These are phyloP conservation scores for Ophiostoma ips DNA, from an alignment of 2,329 filamentous ascomycete species.

Conservation along the genomic window DNA sequence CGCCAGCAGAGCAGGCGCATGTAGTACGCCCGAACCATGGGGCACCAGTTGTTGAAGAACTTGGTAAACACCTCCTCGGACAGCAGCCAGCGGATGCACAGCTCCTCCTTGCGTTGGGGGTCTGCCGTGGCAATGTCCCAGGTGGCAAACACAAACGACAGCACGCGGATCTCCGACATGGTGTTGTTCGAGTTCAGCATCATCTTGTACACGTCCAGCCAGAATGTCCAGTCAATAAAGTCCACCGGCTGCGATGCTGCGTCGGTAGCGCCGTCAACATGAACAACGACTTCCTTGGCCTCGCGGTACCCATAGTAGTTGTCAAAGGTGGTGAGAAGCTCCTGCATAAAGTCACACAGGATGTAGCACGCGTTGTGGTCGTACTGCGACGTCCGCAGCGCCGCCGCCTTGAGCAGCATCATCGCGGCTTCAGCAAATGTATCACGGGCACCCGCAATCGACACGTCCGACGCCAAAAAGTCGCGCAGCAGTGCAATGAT, in stretches of 20 bases:
- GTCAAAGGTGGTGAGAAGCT: conserved; percentile 53
- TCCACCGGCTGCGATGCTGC: conserved; percentile 16
- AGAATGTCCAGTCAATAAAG: conserved; percentile 68
- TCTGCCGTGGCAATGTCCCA: conserved; percentile 62
- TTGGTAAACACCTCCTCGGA: conserved; percentile 61
- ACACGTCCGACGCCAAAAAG: conserved; percentile 45
- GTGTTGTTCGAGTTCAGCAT: conserved; percentile 78
- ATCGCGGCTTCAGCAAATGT: conserved; percentile 68
- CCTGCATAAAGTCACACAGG: conserved; percentile 82
- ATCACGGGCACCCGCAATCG: conserved; percentile 36
- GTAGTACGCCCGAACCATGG: conserved; percentile 87
- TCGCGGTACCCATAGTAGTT: conserved; percentile 27
- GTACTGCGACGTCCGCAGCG: conserved; percentile 63
- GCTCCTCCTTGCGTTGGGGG: conserved; percentile 48
- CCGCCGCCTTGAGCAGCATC: conserved; percentile 56
- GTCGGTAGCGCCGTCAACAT: conserved; percentile 5
- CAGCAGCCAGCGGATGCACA: conserved; percentile 66
- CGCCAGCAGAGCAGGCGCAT: conserved; percentile 87
- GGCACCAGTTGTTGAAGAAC: conserved; percentile 88
- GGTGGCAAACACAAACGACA: conserved; percentile 65
- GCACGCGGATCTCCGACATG: conserved; percentile 74
- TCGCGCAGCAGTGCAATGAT: conserved; percentile 72
- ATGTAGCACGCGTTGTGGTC: conserved; percentile 77
- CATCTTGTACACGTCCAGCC: conserved; percentile 64
- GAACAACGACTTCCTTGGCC: background rate